These are phyloP conservation scores for Orobanche coerulescens DNA, from an alignment of 257 asterid genomes.

Conservation along the genomic window DNA sequence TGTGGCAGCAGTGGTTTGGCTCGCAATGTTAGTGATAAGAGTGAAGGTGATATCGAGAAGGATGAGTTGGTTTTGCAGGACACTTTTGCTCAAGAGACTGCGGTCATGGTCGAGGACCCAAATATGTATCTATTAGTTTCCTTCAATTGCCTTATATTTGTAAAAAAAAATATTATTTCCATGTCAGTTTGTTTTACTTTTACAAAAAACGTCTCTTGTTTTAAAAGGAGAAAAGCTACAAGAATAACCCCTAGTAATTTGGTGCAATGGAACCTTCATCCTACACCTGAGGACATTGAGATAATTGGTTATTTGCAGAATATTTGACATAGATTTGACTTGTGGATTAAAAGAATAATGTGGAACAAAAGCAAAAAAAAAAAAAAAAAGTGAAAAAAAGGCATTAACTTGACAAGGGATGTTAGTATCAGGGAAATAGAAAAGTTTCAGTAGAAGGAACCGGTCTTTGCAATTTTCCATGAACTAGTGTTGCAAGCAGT, in stretches of 20 bases:
- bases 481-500: not conserved
- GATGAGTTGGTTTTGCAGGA: slow-evolving; percentile 96
- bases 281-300: not conserved
- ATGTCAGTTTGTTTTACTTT: not conserved
- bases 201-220: not conserved
- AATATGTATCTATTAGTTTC: slow-evolving; percentile 46
- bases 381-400: not conserved
- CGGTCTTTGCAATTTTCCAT: not conserved
- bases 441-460: not conserved
- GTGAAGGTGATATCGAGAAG: slow-evolving; percentile 73
- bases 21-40: slow-evolving; percentile 44
- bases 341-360: not conserved
- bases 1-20: slow-evolving; percentile 28
- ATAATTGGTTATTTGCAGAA: not conserved
- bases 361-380: not conserved
- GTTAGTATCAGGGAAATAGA: too few relatives aligned
- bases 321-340: slow-evolving; percentile 13
- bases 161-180: not conserved
- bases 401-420: not conserved
- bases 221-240: too few relatives aligned
- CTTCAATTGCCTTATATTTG: not conserved
- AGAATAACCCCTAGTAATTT: not conserved
- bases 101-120: slow-evolving; percentile 96
- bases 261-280: not conserved
- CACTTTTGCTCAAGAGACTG: slow-evolving; percentile 98